Conservation (phyloP, 2,329 filamentous ascomycete genomes). For the Reticulascus tulasneorum region DNA sequence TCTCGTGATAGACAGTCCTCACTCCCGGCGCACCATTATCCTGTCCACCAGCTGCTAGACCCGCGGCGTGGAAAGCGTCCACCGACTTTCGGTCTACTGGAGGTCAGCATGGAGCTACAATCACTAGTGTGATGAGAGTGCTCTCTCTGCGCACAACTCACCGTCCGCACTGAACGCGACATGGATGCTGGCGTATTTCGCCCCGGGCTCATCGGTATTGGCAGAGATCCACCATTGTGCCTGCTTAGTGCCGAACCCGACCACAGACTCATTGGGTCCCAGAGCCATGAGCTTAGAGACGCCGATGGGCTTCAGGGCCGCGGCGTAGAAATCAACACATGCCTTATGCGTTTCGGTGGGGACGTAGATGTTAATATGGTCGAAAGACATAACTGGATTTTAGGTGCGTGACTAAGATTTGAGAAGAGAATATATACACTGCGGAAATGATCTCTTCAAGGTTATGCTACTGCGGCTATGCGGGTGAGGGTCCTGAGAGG, state of each 20-base stretch:
- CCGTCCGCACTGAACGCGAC: constrained; percentile 27
- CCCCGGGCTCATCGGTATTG: constrained; percentile 9
- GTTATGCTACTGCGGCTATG: too few species aligned
- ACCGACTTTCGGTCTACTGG: constrained; percentile 33
- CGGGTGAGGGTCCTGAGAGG: too few species aligned
- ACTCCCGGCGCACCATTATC: constrained; percentile 46
- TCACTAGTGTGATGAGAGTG: not conserved
- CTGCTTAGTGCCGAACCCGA: constrained; percentile 25
- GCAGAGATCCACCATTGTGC: constrained; percentile 27
- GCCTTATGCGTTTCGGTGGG: constrained; percentile 23
- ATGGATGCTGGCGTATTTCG: constrained; percentile 21
- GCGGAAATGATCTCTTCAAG: too few species aligned
- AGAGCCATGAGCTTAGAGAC: constrained; percentile 26
- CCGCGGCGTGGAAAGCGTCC: constrained; percentile 39
- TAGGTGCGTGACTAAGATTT: not conserved
- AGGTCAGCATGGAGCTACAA: not conserved
- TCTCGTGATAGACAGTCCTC: constrained; percentile 36
- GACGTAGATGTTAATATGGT: constrained; percentile 28
- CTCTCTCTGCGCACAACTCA: constrained; percentile 9
- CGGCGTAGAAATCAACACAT: constrained; percentile 28
- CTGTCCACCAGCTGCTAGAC: constrained; percentile 37
- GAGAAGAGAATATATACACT: not conserved
- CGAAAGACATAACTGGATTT: constrained; percentile 28
- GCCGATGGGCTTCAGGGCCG: constrained; percentile 30
- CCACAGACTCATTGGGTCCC: constrained; percentile 22